Percentiles rank a stretch among this genome's conserved stretches.
phyloP scores from a whole-genome alignment of 805 yeast genomes.

The Candida verbasci region DNA sequence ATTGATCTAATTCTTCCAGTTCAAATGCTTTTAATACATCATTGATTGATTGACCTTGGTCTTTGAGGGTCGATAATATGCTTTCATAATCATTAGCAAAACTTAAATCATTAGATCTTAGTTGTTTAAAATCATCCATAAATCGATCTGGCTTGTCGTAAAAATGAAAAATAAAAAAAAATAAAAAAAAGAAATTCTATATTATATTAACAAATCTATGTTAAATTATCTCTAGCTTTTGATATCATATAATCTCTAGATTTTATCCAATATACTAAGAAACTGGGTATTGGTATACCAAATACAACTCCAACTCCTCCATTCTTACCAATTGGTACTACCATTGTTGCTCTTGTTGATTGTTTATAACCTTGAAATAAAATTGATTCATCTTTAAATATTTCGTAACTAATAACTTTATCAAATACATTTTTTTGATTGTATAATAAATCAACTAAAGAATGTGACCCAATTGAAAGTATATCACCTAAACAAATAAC shows the following conservation, averaged over 20 bases:
- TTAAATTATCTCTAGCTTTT: constrained; percentile 16
- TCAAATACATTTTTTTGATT: constrained; percentile 17
- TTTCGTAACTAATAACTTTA: constrained; percentile 7
- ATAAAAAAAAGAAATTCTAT: background rate
- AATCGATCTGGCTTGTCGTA: background rate
- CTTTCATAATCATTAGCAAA: constrained; percentile 12
- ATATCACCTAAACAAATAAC: constrained; percentile 37
- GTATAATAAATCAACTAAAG: constrained; percentile 23
- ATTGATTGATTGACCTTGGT: constrained; percentile 21
- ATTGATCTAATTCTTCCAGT: constrained; percentile 10
- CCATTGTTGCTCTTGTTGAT: constrained; percentile 9
- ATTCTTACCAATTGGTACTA: constrained; percentile 29
- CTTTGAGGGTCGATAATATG: constrained; percentile 13
- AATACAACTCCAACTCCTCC: constrained; percentile 33
- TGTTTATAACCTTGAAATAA: constrained; percentile 12
- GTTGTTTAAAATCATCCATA: constrained; percentile 25
- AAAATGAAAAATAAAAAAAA: background rate
- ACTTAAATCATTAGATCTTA: constrained; percentile 10
- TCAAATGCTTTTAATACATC: constrained; percentile 19
- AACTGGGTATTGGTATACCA: constrained; percentile 26
- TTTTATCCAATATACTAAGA: constrained; percentile 23
- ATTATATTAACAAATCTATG: constrained; percentile 1
- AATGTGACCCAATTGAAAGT: constrained; percentile 15
- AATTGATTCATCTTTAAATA: constrained; percentile 10
- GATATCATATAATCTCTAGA: constrained; percentile 23